These are phyloP conservation scores for Rhamnella rubrinervis DNA, from an alignment of 331 rosid species.

Conservation along the genomic window DNA sequence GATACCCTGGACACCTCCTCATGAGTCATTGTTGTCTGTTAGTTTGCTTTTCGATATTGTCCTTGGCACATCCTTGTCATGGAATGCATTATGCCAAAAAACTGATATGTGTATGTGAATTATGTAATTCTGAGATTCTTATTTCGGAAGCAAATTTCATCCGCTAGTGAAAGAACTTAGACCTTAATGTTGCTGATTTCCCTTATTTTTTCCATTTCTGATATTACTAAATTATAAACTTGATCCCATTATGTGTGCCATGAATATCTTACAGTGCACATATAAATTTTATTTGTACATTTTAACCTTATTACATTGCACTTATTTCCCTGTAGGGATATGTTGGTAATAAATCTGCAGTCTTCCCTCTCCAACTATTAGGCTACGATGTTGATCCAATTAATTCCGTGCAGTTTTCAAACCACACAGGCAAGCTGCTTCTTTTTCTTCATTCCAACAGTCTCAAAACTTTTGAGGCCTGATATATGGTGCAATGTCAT, in stretches of 20 bases:
- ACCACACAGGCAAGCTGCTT: conserved; percentile 90
- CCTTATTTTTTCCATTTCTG: neutral
- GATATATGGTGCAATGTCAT: conserved; percentile 45
- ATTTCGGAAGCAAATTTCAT: neutral
- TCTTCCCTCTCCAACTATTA: conserved; percentile 78
- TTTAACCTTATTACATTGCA: neutral
- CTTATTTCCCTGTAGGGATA: conserved; percentile 51
- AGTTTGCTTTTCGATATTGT: neutral
- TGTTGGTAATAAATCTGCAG: conserved; percentile 89
- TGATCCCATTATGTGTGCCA: neutral
- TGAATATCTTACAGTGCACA: neutral
- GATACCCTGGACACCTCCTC: neutral
- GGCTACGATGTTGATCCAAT: conserved; percentile 95
- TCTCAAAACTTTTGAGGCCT: conserved; percentile 43
- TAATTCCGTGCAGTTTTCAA: conserved; percentile 87
- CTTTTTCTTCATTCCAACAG: conserved; percentile 40
- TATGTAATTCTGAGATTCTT: neutral
- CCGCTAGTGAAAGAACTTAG: too few species aligned
- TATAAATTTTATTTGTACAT: neutral
- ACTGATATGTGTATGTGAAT: neutral
- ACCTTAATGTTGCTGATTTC: neutral
- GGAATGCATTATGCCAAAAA: too few species aligned
- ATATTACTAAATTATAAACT: neutral
- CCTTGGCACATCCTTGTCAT: neutral
- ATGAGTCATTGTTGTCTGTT: neutral